These are phyloP conservation scores for Speleostelium caveatum DNA, from an alignment of 78 protist species.

Conservation along the genomic window DNA sequence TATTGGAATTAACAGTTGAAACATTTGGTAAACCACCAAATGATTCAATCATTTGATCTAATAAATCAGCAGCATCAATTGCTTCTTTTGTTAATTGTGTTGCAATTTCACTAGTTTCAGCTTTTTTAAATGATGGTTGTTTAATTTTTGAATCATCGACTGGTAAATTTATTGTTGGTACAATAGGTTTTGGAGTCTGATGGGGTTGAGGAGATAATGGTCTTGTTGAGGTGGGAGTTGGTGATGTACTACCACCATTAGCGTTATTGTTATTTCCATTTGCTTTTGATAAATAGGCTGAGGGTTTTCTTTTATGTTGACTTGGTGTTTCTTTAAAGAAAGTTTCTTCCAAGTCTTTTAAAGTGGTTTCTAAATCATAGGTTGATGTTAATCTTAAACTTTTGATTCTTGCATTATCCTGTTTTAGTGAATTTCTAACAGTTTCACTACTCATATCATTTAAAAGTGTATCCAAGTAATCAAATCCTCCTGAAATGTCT, in stretches of 20 bases:
- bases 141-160: not conserved
- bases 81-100: constrained; percentile 47
- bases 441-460: constrained; percentile 58
- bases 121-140: not conserved
- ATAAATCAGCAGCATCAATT: constrained; percentile 57
- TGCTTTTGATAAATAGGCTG: constrained; percentile 7
- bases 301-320: constrained; percentile 54
- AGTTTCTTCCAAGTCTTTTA: constrained; percentile 65
- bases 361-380: constrained; percentile 55
- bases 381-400: constrained; percentile 43
- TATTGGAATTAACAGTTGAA: not conserved
- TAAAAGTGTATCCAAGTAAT: constrained; percentile 56
- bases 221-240: not conserved
- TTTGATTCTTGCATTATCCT: constrained; percentile 62
- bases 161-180: not conserved
- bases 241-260: not conserved
- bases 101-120: constrained; percentile 14
- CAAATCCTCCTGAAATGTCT: constrained; percentile 21
- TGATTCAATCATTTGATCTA: constrained; percentile 72
- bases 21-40: constrained; percentile 48
- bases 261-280: not conserved
- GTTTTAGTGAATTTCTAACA: constrained; percentile 11
- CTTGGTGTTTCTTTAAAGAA: constrained; percentile 13
- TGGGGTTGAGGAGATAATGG: constrained; percentile 1
- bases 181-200: not conserved